phyloP scores from a whole-genome alignment of 2,329 filamentous ascomycete species.

The Calonectria hawksworthii region DNA sequence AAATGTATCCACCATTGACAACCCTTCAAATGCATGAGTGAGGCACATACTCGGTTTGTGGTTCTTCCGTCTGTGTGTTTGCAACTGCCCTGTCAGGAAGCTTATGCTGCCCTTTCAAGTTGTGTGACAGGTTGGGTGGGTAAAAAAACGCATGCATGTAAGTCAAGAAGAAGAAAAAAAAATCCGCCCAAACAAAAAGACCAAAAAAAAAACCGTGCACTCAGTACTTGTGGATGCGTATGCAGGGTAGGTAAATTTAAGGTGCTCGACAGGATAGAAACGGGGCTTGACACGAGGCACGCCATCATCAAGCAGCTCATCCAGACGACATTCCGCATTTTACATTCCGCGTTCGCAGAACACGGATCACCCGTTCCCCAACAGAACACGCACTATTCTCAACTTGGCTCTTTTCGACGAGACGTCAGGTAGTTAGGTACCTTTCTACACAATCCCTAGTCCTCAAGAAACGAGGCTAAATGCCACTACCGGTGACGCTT shows the following conservation, averaged over 20 bases:
- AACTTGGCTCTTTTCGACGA: background rate
- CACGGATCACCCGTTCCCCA: conserved; percentile 6
- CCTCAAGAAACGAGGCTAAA: background rate
- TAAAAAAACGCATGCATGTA: background rate
- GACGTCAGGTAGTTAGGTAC: background rate
- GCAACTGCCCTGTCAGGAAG: conserved; percentile 6
- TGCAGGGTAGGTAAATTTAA: conserved; percentile 4
- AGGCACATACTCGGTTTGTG: background rate
- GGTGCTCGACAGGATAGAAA: background rate
- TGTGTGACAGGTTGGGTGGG: conserved; percentile 1
- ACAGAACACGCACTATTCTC: background rate
- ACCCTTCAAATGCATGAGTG: conserved; percentile 20
- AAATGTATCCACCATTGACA: conserved; percentile 15
- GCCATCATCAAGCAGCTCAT: conserved; percentile 9
- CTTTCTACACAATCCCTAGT: background rate
- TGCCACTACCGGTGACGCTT: background rate
- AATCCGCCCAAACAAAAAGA: background rate
- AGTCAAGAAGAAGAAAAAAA: conserved; percentile 1
- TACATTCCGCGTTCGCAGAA: background rate
- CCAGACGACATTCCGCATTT: conserved; percentile 1
- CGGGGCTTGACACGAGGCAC: conserved; percentile 6
- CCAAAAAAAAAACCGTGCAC: background rate
- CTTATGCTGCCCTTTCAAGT: background rate
- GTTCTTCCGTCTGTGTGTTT: conserved; percentile 17
- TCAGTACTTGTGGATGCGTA: background rate